Conservation (phyloP, 1,284 basidiomycete genomes). For the Microbotryum saponariae region DNA sequence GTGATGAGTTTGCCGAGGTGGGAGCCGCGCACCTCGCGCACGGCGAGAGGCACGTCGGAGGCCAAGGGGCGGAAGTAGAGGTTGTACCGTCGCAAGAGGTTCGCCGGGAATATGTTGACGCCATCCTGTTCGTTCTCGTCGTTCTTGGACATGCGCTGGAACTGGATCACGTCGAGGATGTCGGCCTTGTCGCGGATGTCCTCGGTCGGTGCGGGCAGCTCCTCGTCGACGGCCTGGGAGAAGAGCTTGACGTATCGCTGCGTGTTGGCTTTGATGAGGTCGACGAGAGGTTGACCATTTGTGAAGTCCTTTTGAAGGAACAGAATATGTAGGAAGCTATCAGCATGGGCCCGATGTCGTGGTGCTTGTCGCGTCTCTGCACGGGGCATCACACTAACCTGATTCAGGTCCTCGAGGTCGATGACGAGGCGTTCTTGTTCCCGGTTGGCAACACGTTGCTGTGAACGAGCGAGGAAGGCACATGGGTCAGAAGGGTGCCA, state of each 20-base stretch:
- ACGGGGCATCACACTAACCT: slow-evolving; percentile 33
- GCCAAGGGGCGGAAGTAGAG: slow-evolving; percentile 83
- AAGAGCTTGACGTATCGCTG: slow-evolving; percentile 87
- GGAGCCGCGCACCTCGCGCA: slow-evolving; percentile 76
- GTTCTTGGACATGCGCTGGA: slow-evolving; percentile 84
- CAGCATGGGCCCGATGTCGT: slow-evolving; percentile 2
- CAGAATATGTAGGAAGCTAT: neutral
- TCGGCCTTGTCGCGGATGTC: slow-evolving; percentile 71
- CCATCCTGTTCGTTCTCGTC: slow-evolving; percentile 59
- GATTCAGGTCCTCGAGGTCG: slow-evolving; percentile 43
- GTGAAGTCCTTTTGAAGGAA: slow-evolving; percentile 55
- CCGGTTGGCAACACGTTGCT: slow-evolving; percentile 89
- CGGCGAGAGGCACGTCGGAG: slow-evolving; percentile 65
- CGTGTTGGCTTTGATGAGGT: slow-evolving; percentile 72
- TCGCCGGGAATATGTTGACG: slow-evolving; percentile 66
- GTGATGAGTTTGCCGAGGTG: slow-evolving; percentile 90
- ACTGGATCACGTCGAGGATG: slow-evolving; percentile 88
- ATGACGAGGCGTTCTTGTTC: slow-evolving; percentile 64
- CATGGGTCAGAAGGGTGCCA: too few relatives aligned
- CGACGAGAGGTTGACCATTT: slow-evolving; percentile 55
- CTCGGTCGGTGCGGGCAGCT: slow-evolving; percentile 77
- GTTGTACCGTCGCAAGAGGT: slow-evolving; percentile 87
- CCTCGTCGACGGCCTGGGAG: slow-evolving; percentile 78
- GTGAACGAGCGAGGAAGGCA: neutral
- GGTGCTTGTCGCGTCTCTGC: neutral